Percentiles rank a stretch among this genome's conserved stretches.
Conservation (phyloP, 164 flowering plant genomes). For the Aristolochia californica region DNA sequence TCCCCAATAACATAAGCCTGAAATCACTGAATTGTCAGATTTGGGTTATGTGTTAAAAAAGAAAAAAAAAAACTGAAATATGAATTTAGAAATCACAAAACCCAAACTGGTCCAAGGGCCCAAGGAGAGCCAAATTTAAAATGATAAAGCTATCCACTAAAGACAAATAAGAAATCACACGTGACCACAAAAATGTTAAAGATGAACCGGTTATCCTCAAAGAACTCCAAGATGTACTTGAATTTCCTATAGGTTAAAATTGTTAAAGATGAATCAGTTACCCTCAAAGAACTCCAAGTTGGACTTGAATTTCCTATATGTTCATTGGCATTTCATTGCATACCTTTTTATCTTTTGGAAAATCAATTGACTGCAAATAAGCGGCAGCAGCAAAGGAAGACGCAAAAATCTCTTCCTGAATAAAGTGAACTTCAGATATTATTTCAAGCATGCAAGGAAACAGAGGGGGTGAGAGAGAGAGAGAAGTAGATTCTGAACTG, state of each 20-base stretch:
- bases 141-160: no score
- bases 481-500: constrained; percentile 7
- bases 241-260: no score
- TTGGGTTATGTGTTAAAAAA: background rate
- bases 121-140: no score
- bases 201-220: no score
- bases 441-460: background rate
- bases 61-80: background rate
- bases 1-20: constrained; percentile 97
- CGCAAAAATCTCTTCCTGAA: constrained; percentile 95
- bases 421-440: constrained; percentile 7
- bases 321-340: background rate
- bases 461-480: background rate
- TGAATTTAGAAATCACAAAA: background rate
- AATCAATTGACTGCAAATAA: constrained; percentile 76
- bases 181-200: no score
- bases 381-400: constrained; percentile 99
- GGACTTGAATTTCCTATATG: no score
- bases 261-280: no score
- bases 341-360: constrained; percentile 96
- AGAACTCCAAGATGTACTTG: no score
- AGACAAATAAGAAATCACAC: no score
- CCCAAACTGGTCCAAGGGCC: no score
- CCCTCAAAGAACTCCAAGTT: no score
- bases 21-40: constrained; percentile 4